Percentiles rank a stretch among this genome's conserved stretches.
Evolutionary conservation across 495 filamentous ascomycete species (phyloP).

Genomic region (Collariella sp.): DNA sequence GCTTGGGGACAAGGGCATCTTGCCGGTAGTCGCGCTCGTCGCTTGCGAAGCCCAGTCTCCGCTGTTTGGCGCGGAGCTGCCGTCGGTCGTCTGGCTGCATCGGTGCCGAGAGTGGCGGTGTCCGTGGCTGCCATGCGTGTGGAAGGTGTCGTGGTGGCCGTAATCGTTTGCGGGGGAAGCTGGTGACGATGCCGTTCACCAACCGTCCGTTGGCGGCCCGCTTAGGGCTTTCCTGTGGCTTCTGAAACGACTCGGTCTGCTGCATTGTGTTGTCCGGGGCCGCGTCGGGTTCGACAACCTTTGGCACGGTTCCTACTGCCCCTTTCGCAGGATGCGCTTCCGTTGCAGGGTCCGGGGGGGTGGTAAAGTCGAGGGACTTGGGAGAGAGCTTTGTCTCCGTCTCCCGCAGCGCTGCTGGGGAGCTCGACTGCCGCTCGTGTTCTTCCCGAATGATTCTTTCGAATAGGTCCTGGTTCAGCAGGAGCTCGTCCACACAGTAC

Average conservation of each 20-base stretch:
- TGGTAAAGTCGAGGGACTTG: conserved; percentile 32
- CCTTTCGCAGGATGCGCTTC: conserved; percentile 1
- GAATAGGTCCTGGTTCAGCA: conserved; percentile 65
- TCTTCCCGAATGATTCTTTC: conserved; percentile 39
- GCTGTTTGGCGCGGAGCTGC: conserved; percentile 38
- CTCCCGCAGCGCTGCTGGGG: conserved; percentile 22
- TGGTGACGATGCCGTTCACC: conserved; percentile 31
- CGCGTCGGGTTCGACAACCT: neutral
- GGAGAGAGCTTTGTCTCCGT: conserved; percentile 28
- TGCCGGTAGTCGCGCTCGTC: conserved; percentile 47
- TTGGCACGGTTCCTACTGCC: neutral
- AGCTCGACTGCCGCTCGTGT: conserved; percentile 12
- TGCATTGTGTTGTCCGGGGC: neutral
- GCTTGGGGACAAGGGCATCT: conserved; percentile 50
- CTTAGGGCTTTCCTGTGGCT: conserved; percentile 13
- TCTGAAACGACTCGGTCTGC: conserved; percentile 6
- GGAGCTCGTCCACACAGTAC: conserved; percentile 74
- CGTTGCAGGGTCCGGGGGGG: conserved; percentile 20
- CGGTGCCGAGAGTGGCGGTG: conserved; percentile 35
- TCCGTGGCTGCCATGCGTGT: conserved; percentile 19
- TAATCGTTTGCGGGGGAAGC: conserved; percentile 31
- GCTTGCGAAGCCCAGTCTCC: conserved; percentile 48
- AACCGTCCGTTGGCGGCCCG: conserved; percentile 22
- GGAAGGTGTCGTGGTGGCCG: conserved; percentile 29
- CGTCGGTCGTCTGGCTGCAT: conserved; percentile 46